phyloP scores from a whole-genome alignment of 495 filamentous ascomycete genomes.

The Hypoxylon lienhwacheense region DNA sequence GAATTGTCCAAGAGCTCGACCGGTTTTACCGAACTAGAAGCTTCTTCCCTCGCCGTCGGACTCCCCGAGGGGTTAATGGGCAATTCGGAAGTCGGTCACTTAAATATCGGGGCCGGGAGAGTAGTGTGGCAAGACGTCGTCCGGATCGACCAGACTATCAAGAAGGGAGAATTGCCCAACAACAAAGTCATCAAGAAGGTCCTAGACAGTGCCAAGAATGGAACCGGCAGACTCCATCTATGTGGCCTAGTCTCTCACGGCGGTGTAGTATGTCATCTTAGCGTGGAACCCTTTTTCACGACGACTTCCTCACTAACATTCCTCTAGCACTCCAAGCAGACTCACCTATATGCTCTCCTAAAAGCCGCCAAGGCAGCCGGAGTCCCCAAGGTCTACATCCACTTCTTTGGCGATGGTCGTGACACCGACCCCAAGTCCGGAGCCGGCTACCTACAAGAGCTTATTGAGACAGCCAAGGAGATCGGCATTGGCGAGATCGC shows the following conservation, averaged over 20 bases:
- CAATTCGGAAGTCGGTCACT: conserved; percentile 95
- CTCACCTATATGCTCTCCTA: conserved; percentile 83
- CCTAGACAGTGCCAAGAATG: conserved; percentile 79
- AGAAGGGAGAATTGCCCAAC: conserved; percentile 79
- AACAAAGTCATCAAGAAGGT: conserved; percentile 76
- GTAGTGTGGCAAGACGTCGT: conserved; percentile 99
- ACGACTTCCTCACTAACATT: conserved; percentile 13
- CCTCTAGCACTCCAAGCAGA: conserved; percentile 81
- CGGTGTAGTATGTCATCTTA: conserved; percentile 67
- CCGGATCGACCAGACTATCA: conserved; percentile 92
- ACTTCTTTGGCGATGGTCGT: conserved; percentile 98
- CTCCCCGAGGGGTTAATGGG: conserved; percentile 97
- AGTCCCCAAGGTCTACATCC: conserved; percentile 90
- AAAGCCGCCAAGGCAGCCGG: conserved; percentile 84
- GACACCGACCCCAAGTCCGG: conserved; percentile 96
- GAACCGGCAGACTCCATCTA: conserved; percentile 89
- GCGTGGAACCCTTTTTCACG: neutral
- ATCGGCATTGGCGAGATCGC: conserved; percentile 84
- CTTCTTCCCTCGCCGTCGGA: conserved; percentile 92
- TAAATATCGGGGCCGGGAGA: conserved; percentile 97
- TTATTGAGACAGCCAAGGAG: conserved; percentile 76
- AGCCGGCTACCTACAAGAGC: conserved; percentile 79
- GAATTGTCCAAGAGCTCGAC: conserved; percentile 72
- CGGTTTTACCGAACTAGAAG: conserved; percentile 86
- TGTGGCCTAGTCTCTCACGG: conserved; percentile 90